phyloP scores from a whole-genome alignment of 306 rosid species.

The Nissolia schottii region DNA sequence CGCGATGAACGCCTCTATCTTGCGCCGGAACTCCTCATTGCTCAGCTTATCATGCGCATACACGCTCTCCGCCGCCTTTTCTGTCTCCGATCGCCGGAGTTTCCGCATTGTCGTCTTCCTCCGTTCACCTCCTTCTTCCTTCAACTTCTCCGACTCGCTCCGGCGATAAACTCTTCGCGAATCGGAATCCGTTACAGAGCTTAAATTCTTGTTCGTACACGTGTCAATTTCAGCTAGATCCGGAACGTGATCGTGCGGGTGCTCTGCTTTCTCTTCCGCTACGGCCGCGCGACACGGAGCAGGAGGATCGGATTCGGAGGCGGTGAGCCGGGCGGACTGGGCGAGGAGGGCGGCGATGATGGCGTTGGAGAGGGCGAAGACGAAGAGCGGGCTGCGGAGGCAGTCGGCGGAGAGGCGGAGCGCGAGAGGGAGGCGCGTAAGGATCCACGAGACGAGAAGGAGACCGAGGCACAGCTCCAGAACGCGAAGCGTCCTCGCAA shows the following conservation, averaged over 20 bases:
- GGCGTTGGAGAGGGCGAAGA: slow-evolving; percentile 62
- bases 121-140: background rate
- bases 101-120: background rate
- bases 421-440: slow-evolving; percentile 57
- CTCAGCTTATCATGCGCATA: slow-evolving; percentile 52
- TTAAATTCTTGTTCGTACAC: background rate
- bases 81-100: slow-evolving; percentile 60
- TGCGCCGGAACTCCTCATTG: slow-evolving; percentile 71
- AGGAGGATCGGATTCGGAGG: background rate
- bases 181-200: background rate
- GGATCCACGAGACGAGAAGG: slow-evolving; percentile 44
- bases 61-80: slow-evolving; percentile 16
- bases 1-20: slow-evolving; percentile 74
- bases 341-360: slow-evolving; percentile 56
- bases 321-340: slow-evolving; percentile 36
- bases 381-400: slow-evolving; percentile 57
- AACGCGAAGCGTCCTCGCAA: slow-evolving; percentile 46
- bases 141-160: slow-evolving; percentile 43
- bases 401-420: slow-evolving; percentile 39
- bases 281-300: background rate
- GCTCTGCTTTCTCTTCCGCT: slow-evolving; percentile 26
- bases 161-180: slow-evolving; percentile 25
- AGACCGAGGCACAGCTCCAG: slow-evolving; percentile 36
- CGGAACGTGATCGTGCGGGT: slow-evolving; percentile 43
- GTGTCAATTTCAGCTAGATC: slow-evolving; percentile 4